phyloP scores from a whole-genome alignment of 257 asterid genomes.

The Solanum chmielewskii region DNA sequence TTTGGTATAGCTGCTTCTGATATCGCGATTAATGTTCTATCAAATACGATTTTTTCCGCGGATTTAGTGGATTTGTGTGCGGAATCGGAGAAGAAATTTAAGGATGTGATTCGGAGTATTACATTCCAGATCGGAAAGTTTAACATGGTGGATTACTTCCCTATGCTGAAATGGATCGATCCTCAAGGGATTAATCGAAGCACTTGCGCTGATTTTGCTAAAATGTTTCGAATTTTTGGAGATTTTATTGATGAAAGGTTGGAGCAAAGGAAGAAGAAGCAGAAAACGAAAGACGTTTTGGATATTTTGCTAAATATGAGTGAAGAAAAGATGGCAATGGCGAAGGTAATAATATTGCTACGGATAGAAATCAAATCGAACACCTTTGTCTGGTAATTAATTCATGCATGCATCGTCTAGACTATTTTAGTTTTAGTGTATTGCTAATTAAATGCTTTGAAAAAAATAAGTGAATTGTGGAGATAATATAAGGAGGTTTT shows the following conservation, averaged over 20 bases:
- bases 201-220: slow-evolving; percentile 19
- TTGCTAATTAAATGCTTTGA: neutral
- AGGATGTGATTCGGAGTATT: slow-evolving; percentile 9
- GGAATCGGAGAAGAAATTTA: slow-evolving; percentile 51
- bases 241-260: slow-evolving; percentile 35
- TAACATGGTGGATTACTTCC: slow-evolving; percentile 31
- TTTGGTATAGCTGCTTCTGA: slow-evolving; percentile 41
- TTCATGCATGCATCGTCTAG: neutral
- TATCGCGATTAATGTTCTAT: slow-evolving; percentile 38
- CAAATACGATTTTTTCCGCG: slow-evolving; percentile 36
- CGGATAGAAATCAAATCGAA: neutral
- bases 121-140: neutral
- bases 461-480: too few species aligned
- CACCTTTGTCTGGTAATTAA: neutral
- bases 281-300: neutral
- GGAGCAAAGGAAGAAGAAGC: slow-evolving; percentile 5
- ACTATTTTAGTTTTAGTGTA: neutral
- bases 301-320: neutral
- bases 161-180: slow-evolving; percentile 27
- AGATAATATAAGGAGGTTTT: too few species aligned
- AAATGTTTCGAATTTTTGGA: slow-evolving; percentile 13
- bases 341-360: neutral
- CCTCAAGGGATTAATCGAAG: slow-evolving; percentile 52
- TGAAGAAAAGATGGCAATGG: neutral
- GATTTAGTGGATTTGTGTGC: slow-evolving; percentile 40